A percentile compares a stretch with the other conserved stretches of the same genome.
Evolutionary conservation across 306 rosid species (phyloP).

Genomic region (Fagus sylvatica): DNA sequence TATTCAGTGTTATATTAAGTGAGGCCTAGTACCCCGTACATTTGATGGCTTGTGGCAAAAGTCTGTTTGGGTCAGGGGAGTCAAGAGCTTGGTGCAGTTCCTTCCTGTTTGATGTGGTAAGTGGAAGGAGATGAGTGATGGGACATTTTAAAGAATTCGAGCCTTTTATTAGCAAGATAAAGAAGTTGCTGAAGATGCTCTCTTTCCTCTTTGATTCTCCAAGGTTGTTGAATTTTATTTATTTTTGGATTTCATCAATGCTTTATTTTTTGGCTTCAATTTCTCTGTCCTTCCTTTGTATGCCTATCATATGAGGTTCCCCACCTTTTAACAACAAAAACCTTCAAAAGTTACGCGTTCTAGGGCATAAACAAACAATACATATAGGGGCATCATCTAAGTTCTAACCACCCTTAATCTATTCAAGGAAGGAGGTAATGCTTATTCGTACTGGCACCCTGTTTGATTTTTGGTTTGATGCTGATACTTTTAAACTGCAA

Average conservation of each 20-base stretch:
- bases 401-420: too few relatives aligned
- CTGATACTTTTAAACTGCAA: too few relatives aligned
- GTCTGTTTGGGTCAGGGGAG: too few relatives aligned
- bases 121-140: background rate
- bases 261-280: background rate
- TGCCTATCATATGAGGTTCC: background rate
- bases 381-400: too few relatives aligned
- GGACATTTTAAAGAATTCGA: background rate
- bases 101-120: background rate
- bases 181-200: background rate
- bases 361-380: too few relatives aligned
- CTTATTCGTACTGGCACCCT: too few relatives aligned
- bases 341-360: too few relatives aligned
- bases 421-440: too few relatives aligned
- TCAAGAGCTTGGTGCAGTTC: too few relatives aligned
- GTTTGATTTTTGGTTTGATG: too few relatives aligned
- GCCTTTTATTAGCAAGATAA: background rate
- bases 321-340: too few relatives aligned
- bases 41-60: too few relatives aligned
- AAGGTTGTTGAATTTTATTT: background rate
- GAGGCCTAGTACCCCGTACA: background rate
- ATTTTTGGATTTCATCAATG: background rate
- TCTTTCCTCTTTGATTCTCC: background rate
- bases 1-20: background rate
- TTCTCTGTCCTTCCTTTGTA: background rate